phyloP scores from a whole-genome alignment of 768 basidiomycete genomes.

The Lenzites betulinus region DNA sequence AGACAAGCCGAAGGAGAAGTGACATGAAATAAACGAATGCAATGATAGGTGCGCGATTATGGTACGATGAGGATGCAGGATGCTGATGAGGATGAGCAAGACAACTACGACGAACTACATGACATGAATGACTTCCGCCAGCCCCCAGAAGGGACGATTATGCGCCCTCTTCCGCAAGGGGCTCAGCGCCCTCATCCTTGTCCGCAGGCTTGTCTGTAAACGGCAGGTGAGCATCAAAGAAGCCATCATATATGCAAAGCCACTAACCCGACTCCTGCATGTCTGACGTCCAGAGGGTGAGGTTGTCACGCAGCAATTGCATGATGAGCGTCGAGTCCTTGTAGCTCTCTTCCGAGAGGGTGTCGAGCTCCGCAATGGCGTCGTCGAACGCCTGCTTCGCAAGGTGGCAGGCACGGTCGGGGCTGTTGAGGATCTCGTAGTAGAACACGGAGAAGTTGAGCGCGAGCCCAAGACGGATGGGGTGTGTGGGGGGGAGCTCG shows the following conservation, averaged over 20 bases:
- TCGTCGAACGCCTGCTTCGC: conserved; percentile 99
- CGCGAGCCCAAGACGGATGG: conserved; percentile 97
- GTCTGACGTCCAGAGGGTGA: conserved; percentile 97
- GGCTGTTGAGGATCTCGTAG: conserved; percentile 99
- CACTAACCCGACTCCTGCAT: conserved; percentile 89
- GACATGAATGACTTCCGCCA: conserved; percentile 18
- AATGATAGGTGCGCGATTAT: conserved; percentile 27
- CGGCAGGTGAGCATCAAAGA: conserved; percentile 14
- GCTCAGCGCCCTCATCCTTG: conserved; percentile 68
- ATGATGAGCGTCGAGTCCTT: conserved; percentile 98
- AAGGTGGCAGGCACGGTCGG: conserved; percentile 97
- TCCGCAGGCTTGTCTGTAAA: conserved; percentile 67
- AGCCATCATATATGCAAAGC: neutral
- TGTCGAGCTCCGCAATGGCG: conserved; percentile 98
- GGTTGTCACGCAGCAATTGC: conserved; percentile 96
- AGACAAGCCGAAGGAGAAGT: conserved; percentile 10
- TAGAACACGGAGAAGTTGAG: conserved; percentile 99
- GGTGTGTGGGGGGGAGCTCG: conserved; percentile 94
- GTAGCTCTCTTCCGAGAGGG: conserved; percentile 97
- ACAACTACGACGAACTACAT: conserved; percentile 24
- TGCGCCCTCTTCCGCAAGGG: conserved; percentile 57
- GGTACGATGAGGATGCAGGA: conserved; percentile 30
- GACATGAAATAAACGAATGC: conserved; percentile 18
- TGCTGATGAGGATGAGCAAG: conserved; percentile 27
- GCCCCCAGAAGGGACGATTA: conserved; percentile 5